Evolutionary conservation across 2,329 filamentous ascomycete species (phyloP).

Genomic region (Phaeoacremonium minimum): DNA sequence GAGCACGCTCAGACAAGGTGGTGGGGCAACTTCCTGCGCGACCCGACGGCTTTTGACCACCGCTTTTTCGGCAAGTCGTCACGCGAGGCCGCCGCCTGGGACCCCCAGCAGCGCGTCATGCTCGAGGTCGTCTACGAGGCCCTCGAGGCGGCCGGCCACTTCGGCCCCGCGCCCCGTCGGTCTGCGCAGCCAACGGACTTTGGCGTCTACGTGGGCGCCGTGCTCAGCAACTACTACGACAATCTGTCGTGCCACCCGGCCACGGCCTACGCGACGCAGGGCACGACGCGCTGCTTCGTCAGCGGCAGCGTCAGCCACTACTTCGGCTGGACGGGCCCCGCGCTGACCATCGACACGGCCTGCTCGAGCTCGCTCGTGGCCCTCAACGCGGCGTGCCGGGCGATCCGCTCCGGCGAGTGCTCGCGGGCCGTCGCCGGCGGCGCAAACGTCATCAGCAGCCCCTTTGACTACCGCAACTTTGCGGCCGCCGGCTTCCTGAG

Average conservation of each 20-base stretch:
- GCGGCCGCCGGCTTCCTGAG: conserved; percentile 33
- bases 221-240: conserved; percentile 6
- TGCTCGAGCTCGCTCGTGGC: conserved; percentile 31
- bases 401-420: conserved; percentile 21
- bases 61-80: conserved; percentile 17
- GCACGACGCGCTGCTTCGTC: conserved; percentile 18
- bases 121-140: conserved; percentile 26
- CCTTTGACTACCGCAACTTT: conserved; percentile 22
- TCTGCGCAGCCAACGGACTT: conserved; percentile 18
- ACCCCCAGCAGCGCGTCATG: conserved; percentile 20
- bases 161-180: neutral
- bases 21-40: conserved; percentile 6
- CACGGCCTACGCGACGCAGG: conserved; percentile 4
- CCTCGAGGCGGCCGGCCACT: conserved; percentile 6
- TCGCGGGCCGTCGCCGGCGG: conserved; percentile 31
- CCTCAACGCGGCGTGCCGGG: conserved; percentile 19
- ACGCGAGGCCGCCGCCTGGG: conserved; percentile 18
- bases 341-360: conserved; percentile 33
- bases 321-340: conserved; percentile 36
- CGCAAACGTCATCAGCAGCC: conserved; percentile 28
- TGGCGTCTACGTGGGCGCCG: conserved; percentile 14
- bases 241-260: conserved; percentile 4
- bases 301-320: conserved; percentile 30
- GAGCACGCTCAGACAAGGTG: neutral
- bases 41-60: conserved; percentile 12